Percentiles rank a stretch among this genome's conserved stretches.
phyloP scores from a whole-genome alignment of 1,139 yeast species.

The Blastobotrys indianensis region DNA sequence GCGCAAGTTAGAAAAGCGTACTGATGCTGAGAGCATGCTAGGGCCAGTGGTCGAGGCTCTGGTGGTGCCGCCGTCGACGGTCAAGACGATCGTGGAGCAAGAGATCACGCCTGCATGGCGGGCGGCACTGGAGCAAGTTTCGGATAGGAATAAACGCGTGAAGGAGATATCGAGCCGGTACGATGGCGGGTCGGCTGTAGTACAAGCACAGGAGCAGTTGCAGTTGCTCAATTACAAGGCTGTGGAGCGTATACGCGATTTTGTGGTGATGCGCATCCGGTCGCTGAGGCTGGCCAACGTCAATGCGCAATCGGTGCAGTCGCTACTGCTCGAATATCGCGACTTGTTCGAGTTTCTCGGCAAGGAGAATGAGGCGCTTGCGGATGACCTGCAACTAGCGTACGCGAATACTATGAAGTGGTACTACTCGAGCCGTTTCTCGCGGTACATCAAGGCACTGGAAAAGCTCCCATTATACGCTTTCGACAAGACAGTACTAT shows the following conservation, averaged over 20 bases:
- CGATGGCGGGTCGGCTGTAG: conserved; percentile 17
- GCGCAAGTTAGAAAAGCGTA: conserved; percentile 50
- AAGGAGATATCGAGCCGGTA: conserved; percentile 9
- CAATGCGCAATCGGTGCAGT: conserved; percentile 70
- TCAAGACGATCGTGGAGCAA: conserved; percentile 29
- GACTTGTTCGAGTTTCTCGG: conserved; percentile 57
- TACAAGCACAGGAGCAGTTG: conserved; percentile 37
- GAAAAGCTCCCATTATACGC: conserved; percentile 53
- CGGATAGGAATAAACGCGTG: conserved; percentile 13
- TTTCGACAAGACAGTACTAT: conserved; percentile 48
- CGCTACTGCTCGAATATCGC: conserved; percentile 51
- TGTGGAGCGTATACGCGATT: conserved; percentile 71
- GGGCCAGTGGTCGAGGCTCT: conserved; percentile 70
- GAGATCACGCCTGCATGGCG: conserved; percentile 33
- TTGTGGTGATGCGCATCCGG: conserved; percentile 58
- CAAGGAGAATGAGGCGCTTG: conserved; percentile 54
- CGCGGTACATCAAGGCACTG: conserved; percentile 70
- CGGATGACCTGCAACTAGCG: conserved; percentile 71
- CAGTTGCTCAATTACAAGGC: conserved; percentile 46
- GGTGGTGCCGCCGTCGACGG: conserved; percentile 59
- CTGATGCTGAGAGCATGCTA: conserved; percentile 50
- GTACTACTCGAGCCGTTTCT: conserved; percentile 80
- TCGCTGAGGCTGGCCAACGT: conserved; percentile 47
- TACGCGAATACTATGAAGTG: conserved; percentile 85
- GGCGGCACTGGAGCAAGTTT: conserved; percentile 29